Conservation (phyloP, 805 yeast species). For the Barnettozyma wickerhamii region DNA sequence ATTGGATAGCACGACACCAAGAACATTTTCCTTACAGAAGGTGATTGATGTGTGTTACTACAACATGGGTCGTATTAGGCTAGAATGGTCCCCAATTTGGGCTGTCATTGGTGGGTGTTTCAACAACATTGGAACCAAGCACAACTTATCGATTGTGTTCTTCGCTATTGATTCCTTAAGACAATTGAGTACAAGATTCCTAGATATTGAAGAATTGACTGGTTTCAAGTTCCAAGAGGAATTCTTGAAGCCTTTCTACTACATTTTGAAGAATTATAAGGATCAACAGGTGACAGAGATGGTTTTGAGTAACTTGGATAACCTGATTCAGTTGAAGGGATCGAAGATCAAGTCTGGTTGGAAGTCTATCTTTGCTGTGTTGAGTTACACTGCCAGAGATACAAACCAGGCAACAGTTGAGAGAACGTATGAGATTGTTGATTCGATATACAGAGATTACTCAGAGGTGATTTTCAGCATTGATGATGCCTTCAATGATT, state of each 20-base stretch:
- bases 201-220: constrained; percentile 89
- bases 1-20: constrained; percentile 74
- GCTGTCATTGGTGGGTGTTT: constrained; percentile 87
- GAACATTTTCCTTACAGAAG: constrained; percentile 90
- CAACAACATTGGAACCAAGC: constrained; percentile 77
- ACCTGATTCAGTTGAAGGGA: constrained; percentile 76
- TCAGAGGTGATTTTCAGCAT: constrained; percentile 61
- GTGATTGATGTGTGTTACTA: constrained; percentile 97
- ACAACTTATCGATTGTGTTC: constrained; percentile 70
- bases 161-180: constrained; percentile 93
- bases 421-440: constrained; percentile 60
- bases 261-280: constrained; percentile 63
- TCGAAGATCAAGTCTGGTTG: constrained; percentile 85
- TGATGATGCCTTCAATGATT: constrained; percentile 56
- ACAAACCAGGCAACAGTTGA: constrained; percentile 53
- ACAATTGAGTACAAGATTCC: constrained; percentile 87
- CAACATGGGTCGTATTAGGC: constrained; percentile 92
- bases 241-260: constrained; percentile 85
- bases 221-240: constrained; percentile 96
- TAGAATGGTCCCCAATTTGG: constrained; percentile 97
- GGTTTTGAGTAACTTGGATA: constrained; percentile 85
- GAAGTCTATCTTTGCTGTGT: constrained; percentile 80
- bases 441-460: constrained; percentile 56
- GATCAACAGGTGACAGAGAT: constrained; percentile 74
- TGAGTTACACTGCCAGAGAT: constrained; percentile 68